phyloP scores from a whole-genome alignment of 805 yeast species.

The Priceomyces melissophilus region DNA sequence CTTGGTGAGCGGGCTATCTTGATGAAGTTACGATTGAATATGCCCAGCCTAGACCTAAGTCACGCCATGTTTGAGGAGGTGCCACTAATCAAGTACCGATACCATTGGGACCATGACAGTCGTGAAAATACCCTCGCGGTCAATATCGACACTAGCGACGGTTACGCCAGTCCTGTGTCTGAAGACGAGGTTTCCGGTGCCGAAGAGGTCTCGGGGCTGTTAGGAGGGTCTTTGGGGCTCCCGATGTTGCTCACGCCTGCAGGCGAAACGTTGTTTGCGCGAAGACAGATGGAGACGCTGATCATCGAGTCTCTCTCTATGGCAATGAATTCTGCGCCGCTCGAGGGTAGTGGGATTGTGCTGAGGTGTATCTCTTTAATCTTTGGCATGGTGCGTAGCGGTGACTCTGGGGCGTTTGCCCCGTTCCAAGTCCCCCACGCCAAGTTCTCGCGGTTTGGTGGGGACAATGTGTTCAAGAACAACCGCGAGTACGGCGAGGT shows the following conservation, averaged over 20 bases:
- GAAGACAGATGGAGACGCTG: slow-evolving; percentile 33
- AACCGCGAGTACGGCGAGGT: slow-evolving; percentile 11
- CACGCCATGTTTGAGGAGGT: not conserved
- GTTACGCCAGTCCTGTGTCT: not conserved
- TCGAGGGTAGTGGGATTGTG: slow-evolving; percentile 6
- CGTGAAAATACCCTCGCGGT: not conserved
- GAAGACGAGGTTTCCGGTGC: slow-evolving; percentile 1
- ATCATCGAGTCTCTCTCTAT: slow-evolving; percentile 17
- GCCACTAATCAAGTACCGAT: not conserved
- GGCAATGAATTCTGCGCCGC: not conserved
- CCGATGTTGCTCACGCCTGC: slow-evolving; percentile 31
- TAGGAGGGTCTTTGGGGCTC: slow-evolving; percentile 14
- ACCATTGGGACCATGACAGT: not conserved
- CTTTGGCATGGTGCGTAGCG: slow-evolving; percentile 9
- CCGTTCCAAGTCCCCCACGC: not conserved
- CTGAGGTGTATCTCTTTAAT: slow-evolving; percentile 10
- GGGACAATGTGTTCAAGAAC: slow-evolving; percentile 4
- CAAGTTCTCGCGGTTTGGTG: no score
- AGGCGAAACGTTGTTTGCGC: slow-evolving; percentile 31
- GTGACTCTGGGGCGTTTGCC: slow-evolving; percentile 6
- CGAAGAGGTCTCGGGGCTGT: no score
- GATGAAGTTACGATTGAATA: slow-evolving; percentile 10
- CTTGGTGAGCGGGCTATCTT: slow-evolving; percentile 13
- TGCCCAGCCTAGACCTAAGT: not conserved
- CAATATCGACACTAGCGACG: not conserved